phyloP scores from a whole-genome alignment of 257 asterid genomes.

The Solanum virginianum region DNA sequence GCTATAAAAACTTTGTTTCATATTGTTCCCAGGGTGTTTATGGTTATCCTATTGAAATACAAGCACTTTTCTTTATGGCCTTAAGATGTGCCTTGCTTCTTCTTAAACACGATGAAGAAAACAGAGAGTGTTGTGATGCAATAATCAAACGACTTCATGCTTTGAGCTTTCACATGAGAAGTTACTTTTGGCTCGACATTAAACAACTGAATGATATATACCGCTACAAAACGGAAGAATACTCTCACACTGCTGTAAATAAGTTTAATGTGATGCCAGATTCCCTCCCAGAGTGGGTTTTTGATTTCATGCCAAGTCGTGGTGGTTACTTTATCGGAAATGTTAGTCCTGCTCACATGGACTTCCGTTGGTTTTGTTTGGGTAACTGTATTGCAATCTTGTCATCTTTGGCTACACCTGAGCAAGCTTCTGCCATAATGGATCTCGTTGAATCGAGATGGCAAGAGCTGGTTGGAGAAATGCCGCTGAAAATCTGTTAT shows the following conservation, averaged over 20 bases:
- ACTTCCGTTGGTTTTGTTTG: constrained; percentile 87
- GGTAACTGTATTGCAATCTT: constrained; percentile 78
- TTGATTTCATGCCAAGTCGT: constrained; percentile 77
- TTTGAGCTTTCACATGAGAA: constrained; percentile 78
- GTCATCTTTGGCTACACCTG: constrained; percentile 80
- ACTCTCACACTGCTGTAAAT: constrained; percentile 88
- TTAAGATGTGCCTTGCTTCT: constrained; percentile 59
- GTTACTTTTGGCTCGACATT: constrained; percentile 80
- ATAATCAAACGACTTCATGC: constrained; percentile 70
- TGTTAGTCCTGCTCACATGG: constrained; percentile 88
- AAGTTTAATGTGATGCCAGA: constrained; percentile 92
- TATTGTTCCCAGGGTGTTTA: constrained; percentile 56
- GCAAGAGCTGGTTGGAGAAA: constrained; percentile 84
- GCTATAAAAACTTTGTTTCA: not conserved
- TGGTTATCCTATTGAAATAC: constrained; percentile 89
- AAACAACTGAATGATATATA: constrained; percentile 76
- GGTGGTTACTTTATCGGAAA: constrained; percentile 90
- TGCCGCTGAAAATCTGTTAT: constrained; percentile 74
- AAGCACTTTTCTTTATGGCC: constrained; percentile 86
- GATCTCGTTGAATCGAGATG: constrained; percentile 79
- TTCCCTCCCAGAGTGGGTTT: constrained; percentile 85
- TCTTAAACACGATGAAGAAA: constrained; percentile 66
- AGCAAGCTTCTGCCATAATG: constrained; percentile 88
- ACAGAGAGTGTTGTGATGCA: constrained; percentile 43
- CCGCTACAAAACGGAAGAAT: constrained; percentile 83